A percentile compares a stretch with the other conserved stretches of the same genome.
These are phyloP conservation scores for Teunomyces panamensis DNA, from an alignment of 805 yeast genomes.

Conservation along the genomic window DNA sequence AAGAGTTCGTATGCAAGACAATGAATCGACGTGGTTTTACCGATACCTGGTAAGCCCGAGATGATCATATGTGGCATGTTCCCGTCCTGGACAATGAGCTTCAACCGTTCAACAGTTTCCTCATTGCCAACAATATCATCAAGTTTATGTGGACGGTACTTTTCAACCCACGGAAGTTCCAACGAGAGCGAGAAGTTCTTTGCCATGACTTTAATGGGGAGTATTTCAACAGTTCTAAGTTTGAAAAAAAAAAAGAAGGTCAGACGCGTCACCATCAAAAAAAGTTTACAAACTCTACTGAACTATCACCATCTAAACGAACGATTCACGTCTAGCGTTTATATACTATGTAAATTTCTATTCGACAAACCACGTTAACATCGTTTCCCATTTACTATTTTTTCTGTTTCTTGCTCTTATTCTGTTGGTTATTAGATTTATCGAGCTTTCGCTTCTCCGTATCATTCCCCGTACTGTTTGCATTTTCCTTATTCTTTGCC, in stretches of 20 bases:
- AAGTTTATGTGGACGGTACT: conserved; percentile 78
- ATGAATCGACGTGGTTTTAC: conserved; percentile 91
- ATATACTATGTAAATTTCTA: neutral
- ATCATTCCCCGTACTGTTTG: neutral
- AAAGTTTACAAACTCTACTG: too few species aligned
- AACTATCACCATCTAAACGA: too few species aligned
- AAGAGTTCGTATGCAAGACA: conserved; percentile 84
- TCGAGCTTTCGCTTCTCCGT: neutral
- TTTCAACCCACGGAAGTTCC: conserved; percentile 72
- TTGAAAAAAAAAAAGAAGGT: neutral
- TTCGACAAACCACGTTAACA: neutral
- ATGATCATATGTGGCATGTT: conserved; percentile 96
- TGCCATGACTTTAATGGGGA: conserved; percentile 4
- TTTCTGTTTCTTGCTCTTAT: neutral
- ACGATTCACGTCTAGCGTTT: neutral
- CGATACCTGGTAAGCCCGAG: conserved; percentile 96
- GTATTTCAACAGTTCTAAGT: too few species aligned
- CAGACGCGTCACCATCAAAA: neutral
- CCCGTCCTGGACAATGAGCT: conserved; percentile 85
- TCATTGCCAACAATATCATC: conserved; percentile 91
- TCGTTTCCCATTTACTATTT: neutral
- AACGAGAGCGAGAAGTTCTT: conserved; percentile 13
- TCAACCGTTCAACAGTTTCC: conserved; percentile 81
- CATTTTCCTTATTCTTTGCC: conserved; percentile 13
- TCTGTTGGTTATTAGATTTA: neutral